Base-by-base conservation (phyloP, 352 stramenopile species). In the Globisporangium nunn region DNA sequence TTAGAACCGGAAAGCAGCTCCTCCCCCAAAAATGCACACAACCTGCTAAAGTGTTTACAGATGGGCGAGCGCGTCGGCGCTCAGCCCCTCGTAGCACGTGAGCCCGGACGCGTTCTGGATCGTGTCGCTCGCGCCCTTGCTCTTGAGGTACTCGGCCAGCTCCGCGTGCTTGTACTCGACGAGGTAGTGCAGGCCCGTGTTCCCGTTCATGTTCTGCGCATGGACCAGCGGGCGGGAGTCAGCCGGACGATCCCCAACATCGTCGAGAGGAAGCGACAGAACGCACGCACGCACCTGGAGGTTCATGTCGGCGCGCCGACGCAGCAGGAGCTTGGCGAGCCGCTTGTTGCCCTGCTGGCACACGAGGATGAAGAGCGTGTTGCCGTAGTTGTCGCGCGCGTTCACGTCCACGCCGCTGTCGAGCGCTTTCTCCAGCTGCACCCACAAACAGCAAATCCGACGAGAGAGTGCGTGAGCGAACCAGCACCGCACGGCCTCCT, bases 321-420 rank as follows among this genome's bases (percentile, higher is more conserved):
- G 75, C 64, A 98, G 71, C 23, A 98, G 69, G 54, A 98, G 95
- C 78, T 98, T 99, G 55, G 76, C 76, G 31, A 98, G 78, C 33
- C 92, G 91, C 70, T 98, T 98, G 75, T 93, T 96, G 47, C 93
- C 96, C 73, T 98, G 83, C 64, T 98, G 95, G 50, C 78, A 97
- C 54, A 93, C 89, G 41, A 98, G 82, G 33, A 98, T 88, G 53
- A 98, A 93, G 3, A 99, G 85, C 48, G 93, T 91, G 67, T 98
- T 99, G 60, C 94, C 96, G 59, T 97, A 84, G 50, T 97, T 85
- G 76, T 98, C 96, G 37, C 81, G 74, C 5, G 78, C 84, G 46
- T 98, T 95, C 28, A 97, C 71, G 45, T 93, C 70, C 18, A 97
- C 78, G 49, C 91, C 87, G 14, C 84, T 69, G 65, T 98, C 91